A percentile compares a stretch with the other conserved stretches of the same genome.
Conservation (phyloP, 768 basidiomycete species). For the Pisolithus sp. region DNA sequence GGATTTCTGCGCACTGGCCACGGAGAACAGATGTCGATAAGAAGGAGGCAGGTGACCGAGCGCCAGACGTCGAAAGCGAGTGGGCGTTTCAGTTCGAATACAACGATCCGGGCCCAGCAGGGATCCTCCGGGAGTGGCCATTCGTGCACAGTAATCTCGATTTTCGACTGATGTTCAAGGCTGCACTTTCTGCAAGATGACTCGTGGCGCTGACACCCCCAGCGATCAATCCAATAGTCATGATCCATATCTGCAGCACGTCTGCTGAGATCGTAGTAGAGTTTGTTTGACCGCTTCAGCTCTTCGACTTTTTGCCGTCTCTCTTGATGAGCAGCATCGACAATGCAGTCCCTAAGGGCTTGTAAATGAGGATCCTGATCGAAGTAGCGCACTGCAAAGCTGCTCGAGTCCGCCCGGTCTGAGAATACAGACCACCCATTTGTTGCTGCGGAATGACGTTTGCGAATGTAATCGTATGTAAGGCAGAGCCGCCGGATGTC, state of each 20-base stretch:
- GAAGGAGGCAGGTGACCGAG: slow-evolving; percentile 29
- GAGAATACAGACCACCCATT: slow-evolving; percentile 29
- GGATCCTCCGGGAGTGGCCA: slow-evolving; percentile 38
- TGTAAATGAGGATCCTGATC: slow-evolving; percentile 11
- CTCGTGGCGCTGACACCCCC: background rate
- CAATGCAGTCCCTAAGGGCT: slow-evolving; percentile 22
- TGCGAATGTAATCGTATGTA: slow-evolving; percentile 25
- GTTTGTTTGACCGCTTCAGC: slow-evolving; percentile 14
- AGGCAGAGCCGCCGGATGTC: slow-evolving; percentile 24
- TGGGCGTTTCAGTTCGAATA: slow-evolving; percentile 40
- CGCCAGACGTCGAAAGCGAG: slow-evolving; percentile 35
- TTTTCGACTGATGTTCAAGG: slow-evolving; percentile 5
- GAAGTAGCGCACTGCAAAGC: slow-evolving; percentile 33
- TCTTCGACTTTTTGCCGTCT: slow-evolving; percentile 21
- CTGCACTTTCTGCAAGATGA: slow-evolving; percentile 22
- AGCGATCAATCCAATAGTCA: background rate
- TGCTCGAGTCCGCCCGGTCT: slow-evolving; percentile 4
- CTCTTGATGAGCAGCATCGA: slow-evolving; percentile 15
- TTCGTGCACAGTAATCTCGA: slow-evolving; percentile 34
- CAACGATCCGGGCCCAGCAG: slow-evolving; percentile 15
- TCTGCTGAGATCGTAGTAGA: background rate
- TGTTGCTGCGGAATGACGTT: slow-evolving; percentile 17
- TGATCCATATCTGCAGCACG: background rate
- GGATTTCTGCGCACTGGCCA: background rate
- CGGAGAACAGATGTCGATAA: slow-evolving; percentile 29